These are phyloP conservation scores for Pichia sp. DNA, from an alignment of 1,139 yeast species.

Conservation along the genomic window DNA sequence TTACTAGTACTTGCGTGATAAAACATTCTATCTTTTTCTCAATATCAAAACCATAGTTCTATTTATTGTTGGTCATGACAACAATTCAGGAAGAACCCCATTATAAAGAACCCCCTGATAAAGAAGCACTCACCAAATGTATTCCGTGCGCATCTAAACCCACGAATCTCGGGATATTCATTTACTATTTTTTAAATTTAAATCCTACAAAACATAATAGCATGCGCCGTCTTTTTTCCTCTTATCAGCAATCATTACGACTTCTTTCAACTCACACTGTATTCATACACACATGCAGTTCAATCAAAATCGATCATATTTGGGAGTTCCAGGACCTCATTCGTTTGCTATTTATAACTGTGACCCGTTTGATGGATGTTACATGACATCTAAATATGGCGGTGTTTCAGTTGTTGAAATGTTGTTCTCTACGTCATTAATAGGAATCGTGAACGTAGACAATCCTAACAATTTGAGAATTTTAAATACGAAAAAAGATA, in stretches of 20 bases:
- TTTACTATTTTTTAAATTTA: too few species aligned
- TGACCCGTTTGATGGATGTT: constrained; percentile 81
- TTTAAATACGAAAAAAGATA: constrained; percentile 54
- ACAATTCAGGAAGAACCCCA: too few species aligned
- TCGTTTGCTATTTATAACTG: constrained; percentile 62
- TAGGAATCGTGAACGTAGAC: constrained; percentile 64
- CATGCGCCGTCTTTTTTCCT: background rate
- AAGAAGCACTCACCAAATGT: too few species aligned
- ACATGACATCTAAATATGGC: constrained; percentile 42
- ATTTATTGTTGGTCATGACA: too few species aligned
- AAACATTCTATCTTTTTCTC: too few species aligned
- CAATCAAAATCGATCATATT: background rate
- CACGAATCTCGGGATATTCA: too few species aligned
- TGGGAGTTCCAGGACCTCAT: background rate
- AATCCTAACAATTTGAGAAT: constrained; percentile 28
- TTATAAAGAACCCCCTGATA: too few species aligned
- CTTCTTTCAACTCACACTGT: background rate
- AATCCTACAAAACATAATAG: background rate
- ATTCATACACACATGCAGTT: background rate
- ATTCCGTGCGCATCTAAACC: too few species aligned
- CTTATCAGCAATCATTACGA: background rate
- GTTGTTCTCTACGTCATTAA: constrained; percentile 81
- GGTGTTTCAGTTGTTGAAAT: constrained; percentile 68
- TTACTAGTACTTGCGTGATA: too few species aligned
- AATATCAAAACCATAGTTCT: too few species aligned